These are phyloP conservation scores for Aspergillus cristatus DNA, from an alignment of 495 filamentous ascomycete genomes.

Conservation along the genomic window DNA sequence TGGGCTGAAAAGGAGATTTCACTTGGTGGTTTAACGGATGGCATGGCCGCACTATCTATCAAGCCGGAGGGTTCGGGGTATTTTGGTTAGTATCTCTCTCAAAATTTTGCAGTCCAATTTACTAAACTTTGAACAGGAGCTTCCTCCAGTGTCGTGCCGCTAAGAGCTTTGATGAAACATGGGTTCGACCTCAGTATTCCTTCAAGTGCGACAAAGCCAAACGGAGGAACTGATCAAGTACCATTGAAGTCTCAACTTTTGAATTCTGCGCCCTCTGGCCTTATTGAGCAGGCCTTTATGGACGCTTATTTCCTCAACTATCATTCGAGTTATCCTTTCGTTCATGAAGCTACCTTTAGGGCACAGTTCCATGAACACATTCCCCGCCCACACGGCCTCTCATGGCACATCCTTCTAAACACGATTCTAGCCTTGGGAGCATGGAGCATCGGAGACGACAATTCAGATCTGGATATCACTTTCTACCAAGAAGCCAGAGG, in stretches of 20 bases:
- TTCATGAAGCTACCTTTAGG: constrained; percentile 46
- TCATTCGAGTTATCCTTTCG: constrained; percentile 45
- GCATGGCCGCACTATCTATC: constrained; percentile 44
- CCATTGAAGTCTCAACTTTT: constrained; percentile 34
- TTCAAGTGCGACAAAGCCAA: constrained; percentile 18
- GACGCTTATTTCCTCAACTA: constrained; percentile 46
- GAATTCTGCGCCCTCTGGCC: constrained; percentile 32
- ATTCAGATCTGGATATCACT: constrained; percentile 37
- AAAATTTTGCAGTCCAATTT: not conserved
- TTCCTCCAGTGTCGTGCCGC: constrained; percentile 38
- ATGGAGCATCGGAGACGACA: constrained; percentile 42
- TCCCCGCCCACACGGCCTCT: constrained; percentile 35
- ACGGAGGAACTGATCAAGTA: constrained; percentile 15
- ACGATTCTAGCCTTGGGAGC: constrained; percentile 44
- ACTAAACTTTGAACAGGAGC: constrained; percentile 21
- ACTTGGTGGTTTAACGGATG: constrained; percentile 37
- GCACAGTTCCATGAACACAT: constrained; percentile 46
- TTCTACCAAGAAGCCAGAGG: constrained; percentile 40
- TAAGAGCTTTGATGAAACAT: constrained; percentile 36
- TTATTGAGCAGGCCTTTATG: constrained; percentile 39
- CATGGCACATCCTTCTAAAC: constrained; percentile 46
- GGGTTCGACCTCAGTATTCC: constrained; percentile 39
- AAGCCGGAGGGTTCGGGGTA: constrained; percentile 43
- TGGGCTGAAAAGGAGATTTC: constrained; percentile 41
- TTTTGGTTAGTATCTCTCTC: constrained; percentile 29